Conservation (phyloP, 2,329 filamentous ascomycete genomes). For the Colletotrichum cordylinicola region DNA sequence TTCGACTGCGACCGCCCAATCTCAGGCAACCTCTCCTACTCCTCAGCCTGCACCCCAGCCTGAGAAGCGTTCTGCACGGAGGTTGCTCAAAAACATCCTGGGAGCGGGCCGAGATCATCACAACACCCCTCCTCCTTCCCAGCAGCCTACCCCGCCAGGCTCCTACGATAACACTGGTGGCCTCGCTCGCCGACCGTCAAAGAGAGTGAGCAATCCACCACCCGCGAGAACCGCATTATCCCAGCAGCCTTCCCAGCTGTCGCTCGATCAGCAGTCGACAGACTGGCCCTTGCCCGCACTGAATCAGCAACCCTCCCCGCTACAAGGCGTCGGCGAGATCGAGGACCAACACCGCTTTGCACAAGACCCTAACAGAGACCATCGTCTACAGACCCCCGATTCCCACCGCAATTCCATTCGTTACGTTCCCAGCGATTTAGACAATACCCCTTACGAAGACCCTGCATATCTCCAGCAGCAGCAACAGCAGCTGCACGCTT, state of each 20-base stretch:
- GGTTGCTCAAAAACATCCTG: slow-evolving; percentile 61
- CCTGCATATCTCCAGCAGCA: slow-evolving; percentile 47
- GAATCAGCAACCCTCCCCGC: slow-evolving; percentile 46
- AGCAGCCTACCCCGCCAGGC: slow-evolving; percentile 29
- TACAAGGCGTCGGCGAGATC: slow-evolving; percentile 48
- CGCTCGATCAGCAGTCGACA: slow-evolving; percentile 36
- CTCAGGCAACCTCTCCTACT: slow-evolving; percentile 18
- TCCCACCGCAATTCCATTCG: slow-evolving; percentile 50
- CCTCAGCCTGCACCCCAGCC: slow-evolving; percentile 25
- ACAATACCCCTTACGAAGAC: slow-evolving; percentile 53
- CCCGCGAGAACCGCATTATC: slow-evolving; percentile 47
- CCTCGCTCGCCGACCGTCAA: slow-evolving; percentile 61
- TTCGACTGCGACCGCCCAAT: background rate
- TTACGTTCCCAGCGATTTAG: slow-evolving; percentile 51
- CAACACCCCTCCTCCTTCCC: slow-evolving; percentile 27
- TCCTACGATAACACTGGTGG: slow-evolving; percentile 55
- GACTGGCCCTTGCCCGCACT: slow-evolving; percentile 39
- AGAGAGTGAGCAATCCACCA: slow-evolving; percentile 58
- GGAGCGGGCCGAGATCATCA: slow-evolving; percentile 39
- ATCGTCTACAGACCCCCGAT: slow-evolving; percentile 45
- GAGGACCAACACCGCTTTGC: slow-evolving; percentile 37
- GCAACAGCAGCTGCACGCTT: slow-evolving; percentile 31
- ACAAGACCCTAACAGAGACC: slow-evolving; percentile 45
- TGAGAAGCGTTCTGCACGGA: slow-evolving; percentile 57
- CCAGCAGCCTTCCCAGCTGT: slow-evolving; percentile 38